Conservation (phyloP, 1,139 yeast genomes). For the Spencermartinsiella ligniputridi region DNA sequence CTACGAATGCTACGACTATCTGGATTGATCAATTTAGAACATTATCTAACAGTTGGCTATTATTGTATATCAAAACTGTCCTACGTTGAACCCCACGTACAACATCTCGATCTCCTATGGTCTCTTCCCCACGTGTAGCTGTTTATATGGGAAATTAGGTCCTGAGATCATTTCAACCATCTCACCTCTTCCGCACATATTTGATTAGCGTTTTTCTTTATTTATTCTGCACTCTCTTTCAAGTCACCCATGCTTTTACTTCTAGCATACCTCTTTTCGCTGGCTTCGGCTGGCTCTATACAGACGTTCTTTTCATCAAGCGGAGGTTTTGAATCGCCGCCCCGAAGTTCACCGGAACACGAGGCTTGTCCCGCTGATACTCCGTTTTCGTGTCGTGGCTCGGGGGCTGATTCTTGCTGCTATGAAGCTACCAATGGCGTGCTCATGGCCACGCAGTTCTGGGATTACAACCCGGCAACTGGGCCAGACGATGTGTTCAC, state of each 20-base stretch:
- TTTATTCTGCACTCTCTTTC: no score
- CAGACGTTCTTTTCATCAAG: constrained; percentile 5
- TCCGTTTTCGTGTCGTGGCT: constrained; percentile 60
- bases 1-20: no score
- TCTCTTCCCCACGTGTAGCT: no score
- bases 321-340: constrained; percentile 13
- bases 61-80: no score
- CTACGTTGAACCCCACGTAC: no score
- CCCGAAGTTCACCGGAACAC: constrained; percentile 22
- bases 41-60: no score
- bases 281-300: background rate
- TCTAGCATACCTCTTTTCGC: background rate
- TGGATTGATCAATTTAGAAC: no score
- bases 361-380: constrained; percentile 55
- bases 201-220: no score
- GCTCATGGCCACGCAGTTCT: constrained; percentile 81
- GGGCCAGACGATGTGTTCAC: constrained; percentile 80
- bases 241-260: background rate
- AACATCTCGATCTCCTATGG: no score
- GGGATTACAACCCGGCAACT: constrained; percentile 85
- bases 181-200: no score
- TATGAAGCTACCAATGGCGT: constrained; percentile 88
- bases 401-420: constrained; percentile 56
- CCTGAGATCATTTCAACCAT: no score
- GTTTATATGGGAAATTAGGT: no score